Base-by-base conservation (phyloP, 176 grass and related monocot species). In the Dactylis glomerata region DNA sequence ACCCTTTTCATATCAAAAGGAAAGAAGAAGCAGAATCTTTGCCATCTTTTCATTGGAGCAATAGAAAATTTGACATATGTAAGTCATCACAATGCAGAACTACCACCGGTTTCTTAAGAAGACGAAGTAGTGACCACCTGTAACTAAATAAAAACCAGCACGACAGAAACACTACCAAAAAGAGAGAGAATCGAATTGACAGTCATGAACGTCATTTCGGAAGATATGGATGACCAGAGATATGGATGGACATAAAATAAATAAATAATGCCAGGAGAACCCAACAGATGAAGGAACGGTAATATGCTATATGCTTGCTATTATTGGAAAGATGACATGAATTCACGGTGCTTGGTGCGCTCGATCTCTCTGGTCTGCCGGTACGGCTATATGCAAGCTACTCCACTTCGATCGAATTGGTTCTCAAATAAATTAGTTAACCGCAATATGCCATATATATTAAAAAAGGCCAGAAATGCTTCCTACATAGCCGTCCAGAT, bases 151-250 rank as follows among this genome's bases (percentile, higher is more conserved):
- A 74, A 73, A 74, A 49, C 70, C 27, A 74, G 70, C 70, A 74
- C 70, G 2, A 24, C 23, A 28, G 68, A 72, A 49, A 73, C 41
- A 73, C 41, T 47, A 47, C 24, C 42, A 47, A 41, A 73, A 73
- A 74, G 70, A 20, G 40, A 46, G 70, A 30, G 68, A 71, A 74
- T 74, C 70, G 70, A 74, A 31, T 74, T 74, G 70, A 49, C 42
- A 74, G 70, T 49, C 70, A 74, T 73, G 23, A 26, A 73, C 31
- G 44, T 74, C 70, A 74, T 49, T 74, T 49, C 69, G 8, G 45
- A 31, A 74, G 70, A 74, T 73, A 73, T 73, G 70, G 42, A n/a
- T n/a, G n/a, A 49, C 70, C 24, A 31, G 31, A 73, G 70, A 73
- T 73, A 47, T 73, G 13, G 68, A 8, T 15, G 68, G n/a, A 42